These are phyloP conservation scores for Rhizophagus sp. DNA, from an alignment of 192 early-diverging fungal genomes.

Conservation along the genomic window DNA sequence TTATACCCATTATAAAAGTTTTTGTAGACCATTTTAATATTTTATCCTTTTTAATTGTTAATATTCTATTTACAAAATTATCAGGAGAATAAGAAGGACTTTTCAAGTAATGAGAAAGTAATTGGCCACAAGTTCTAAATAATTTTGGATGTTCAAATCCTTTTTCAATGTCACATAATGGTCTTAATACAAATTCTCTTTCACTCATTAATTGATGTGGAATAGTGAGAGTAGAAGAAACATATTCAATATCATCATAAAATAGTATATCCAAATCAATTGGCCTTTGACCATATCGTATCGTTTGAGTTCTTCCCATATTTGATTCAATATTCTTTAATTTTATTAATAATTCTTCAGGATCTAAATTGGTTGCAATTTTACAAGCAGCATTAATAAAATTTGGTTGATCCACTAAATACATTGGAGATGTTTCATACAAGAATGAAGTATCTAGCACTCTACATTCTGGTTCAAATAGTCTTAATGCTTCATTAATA, in stretches of 20 bases:
- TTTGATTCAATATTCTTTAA: conserved; percentile 85
- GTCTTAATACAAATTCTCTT: conserved; percentile 92
- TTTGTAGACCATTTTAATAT: conserved; percentile 62
- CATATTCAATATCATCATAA: conserved; percentile 75
- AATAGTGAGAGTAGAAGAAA: conserved; percentile 70
- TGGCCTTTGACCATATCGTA: conserved; percentile 84
- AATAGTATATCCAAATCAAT: conserved; percentile 98
- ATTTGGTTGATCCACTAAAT: conserved; percentile 83
- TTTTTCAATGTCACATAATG: conserved; percentile 91
- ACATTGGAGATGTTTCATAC: conserved; percentile 98
- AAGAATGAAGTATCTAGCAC: conserved; percentile 92
- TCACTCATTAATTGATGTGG: conserved; percentile 89
- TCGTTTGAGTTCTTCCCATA: conserved; percentile 70
- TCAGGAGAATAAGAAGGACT: conserved; percentile 39
- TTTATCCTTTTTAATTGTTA: conserved; percentile 44
- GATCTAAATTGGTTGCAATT: conserved; percentile 75
- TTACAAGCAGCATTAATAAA: conserved; percentile 92
- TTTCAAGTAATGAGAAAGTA: conserved; percentile 60
- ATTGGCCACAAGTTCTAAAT: conserved; percentile 73
- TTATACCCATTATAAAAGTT: conserved; percentile 93
- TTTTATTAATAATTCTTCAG: conserved; percentile 66
- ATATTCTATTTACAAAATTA: conserved; percentile 53
- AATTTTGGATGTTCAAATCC: conserved; percentile 87
- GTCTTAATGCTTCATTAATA: conserved; percentile 70
- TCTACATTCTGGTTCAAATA: conserved; percentile 49